Base-by-base conservation (phyloP, 2,329 filamentous ascomycete species). In the Falciphora oryzae region DNA sequence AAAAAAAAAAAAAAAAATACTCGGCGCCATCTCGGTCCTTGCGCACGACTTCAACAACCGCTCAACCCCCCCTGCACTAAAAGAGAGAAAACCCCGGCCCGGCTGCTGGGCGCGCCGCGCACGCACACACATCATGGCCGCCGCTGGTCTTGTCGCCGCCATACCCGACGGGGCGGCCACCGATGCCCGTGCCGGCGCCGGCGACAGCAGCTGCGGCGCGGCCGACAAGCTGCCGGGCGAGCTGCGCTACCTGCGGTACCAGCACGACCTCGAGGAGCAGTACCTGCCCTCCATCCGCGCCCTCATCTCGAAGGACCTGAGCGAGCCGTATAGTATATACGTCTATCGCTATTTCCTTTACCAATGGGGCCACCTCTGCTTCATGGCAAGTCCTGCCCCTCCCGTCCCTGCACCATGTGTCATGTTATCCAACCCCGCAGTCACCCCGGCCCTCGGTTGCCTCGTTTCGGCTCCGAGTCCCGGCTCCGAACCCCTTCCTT, bases 301-400 rank as follows among this genome's bases (percentile, higher is more conserved):
- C 65, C 80, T 99, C 73, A 99, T 99, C 72, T 95, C 93, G 59
- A 96, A 94, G 72, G 95, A 98, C 74, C 84, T 99, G 62, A 98
- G 94, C 70, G 95, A 99, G 76, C 95, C 95, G 1, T 99, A 99
- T 76, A 98, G 94, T 78, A 98, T 99, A 75, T 99, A 99, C 79
- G 95, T 99, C 65, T 99, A 98, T 77, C 88, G 95, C 38, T 99
- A 99, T 76, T 99, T 99, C 72, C 81, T 99, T 25, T 97, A 96
- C 74, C 93, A 98, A 84, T 99, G 95, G 95, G 91, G 91, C 6
- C 90, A 98, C 73, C 80, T 99, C n/a, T 99, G 95, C 77, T 98
- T 92, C 77, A 91, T 98, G 88, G 93, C 94, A 78, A 44, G 74
- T 63, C 22, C 31, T 60, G 18, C 10, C 44, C 22, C 16, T 35